Base-by-base conservation (phyloP, 2,329 filamentous ascomycete species). In the Sarocladium strictum region DNA sequence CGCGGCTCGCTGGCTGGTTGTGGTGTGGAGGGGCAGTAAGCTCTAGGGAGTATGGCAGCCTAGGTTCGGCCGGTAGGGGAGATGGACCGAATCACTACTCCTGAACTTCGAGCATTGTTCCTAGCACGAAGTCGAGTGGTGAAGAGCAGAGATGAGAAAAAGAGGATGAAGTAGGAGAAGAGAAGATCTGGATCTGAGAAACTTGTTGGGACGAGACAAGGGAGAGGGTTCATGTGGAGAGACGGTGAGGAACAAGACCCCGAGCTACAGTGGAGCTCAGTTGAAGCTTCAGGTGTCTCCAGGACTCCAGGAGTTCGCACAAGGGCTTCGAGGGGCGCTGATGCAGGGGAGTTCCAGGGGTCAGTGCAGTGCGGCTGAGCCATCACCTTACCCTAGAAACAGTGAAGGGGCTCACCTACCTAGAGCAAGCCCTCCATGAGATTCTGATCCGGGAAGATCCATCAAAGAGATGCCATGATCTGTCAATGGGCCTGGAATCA, bases 1-100 rank as follows among this genome's bases (percentile, higher is more conserved):
- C 47, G n/a, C 21, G 27, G 47, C n/a, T 51, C 27, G n/a, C 29
- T 35, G 9, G 23, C n/a, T 33, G 43, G 40, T 45, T 27, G 43
- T 29, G 23, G 47, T 21, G 47, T 51, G 47, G 47, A 51, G 47
- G 47, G 47, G 47, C 27, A 51, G 47, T 24, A 7, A 29, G 43
- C 23, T 17, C 15, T 32, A 29, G 43, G 43, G 37, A 45, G 7
- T n/a, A n/a, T 7, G 23, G 40, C 15, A 12, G 40, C 40, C 40
- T 45, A 19, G 10, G 24, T 49, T n/a, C 43, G 23, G 24, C 26
- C 35, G n/a, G 35, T 27, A 19, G 5, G 14, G 24, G 11, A 4
- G 43, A 49, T 11, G 19, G 26, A 29, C 7, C 3, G 10, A 7
- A 24, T 27, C 23, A 49, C 32, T n/a, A 49, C 43, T 5, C 4